These are phyloP conservation scores for Clarireedia hainanense DNA, from an alignment of 2,329 filamentous ascomycete species.

Conservation along the genomic window DNA sequence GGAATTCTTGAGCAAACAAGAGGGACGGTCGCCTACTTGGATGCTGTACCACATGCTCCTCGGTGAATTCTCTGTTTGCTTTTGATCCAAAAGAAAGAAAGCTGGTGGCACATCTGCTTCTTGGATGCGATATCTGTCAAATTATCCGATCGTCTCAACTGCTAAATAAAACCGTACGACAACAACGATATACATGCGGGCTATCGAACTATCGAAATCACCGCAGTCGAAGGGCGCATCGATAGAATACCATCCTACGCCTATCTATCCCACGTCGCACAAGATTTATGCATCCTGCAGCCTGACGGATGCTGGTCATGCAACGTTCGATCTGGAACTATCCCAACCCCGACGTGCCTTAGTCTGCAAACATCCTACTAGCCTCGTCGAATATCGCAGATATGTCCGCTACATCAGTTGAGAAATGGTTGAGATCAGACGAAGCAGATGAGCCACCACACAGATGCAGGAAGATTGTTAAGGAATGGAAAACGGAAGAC, in stretches of 20 bases:
- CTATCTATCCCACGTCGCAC: constrained; percentile 19
- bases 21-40: no score
- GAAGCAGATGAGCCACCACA: constrained; percentile 26
- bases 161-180: not conserved
- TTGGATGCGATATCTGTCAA: constrained; percentile 1
- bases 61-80: not conserved
- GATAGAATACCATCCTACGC: constrained; percentile 4
- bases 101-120: constrained; percentile 16
- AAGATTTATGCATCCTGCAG: constrained; percentile 29
- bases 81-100: constrained; percentile 2
- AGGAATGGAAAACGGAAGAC: constrained; percentile 26
- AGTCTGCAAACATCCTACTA: constrained; percentile 13
- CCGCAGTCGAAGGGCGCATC: not conserved
- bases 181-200: constrained; percentile 1
- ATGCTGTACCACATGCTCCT: not conserved
- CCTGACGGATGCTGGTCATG: constrained; percentile 27
- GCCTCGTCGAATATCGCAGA: constrained; percentile 11
- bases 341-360: constrained; percentile 14
- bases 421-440: constrained; percentile 28
- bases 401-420: constrained; percentile 28
- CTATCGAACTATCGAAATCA: constrained; percentile 1
- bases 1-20: no score
- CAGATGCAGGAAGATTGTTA: constrained; percentile 28
- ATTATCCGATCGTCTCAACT: constrained; percentile 8
- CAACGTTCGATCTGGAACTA: constrained; percentile 21